These are phyloP conservation scores for Blechomonas ayalai DNA, from an alignment of 208 protist species.

Conservation along the genomic window DNA sequence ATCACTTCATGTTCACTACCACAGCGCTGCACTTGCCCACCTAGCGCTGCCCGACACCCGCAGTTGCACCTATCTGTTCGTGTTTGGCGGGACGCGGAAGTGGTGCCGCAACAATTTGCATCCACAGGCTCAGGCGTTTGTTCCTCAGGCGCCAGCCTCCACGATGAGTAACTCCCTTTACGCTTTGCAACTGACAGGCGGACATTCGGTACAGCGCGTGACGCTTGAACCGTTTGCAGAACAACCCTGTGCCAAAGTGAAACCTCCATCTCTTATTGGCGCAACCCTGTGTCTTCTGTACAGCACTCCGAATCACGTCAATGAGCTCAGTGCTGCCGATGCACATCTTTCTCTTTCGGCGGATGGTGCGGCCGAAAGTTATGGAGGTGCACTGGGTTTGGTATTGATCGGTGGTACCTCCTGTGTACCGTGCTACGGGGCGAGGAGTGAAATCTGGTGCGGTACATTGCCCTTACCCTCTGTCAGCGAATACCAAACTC, in stretches of 20 bases:
- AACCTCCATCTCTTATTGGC: conserved; percentile 37
- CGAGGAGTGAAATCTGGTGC: conserved; percentile 3
- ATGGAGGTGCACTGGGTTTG: conserved; percentile 7
- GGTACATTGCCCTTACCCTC: background rate
- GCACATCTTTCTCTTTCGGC: conserved; percentile 8
- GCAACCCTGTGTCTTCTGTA: conserved; percentile 15
- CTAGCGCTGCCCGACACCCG: conserved; percentile 8
- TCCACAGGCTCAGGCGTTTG: conserved; percentile 18
- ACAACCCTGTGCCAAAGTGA: conserved; percentile 32
- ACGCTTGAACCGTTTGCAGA: conserved; percentile 40
- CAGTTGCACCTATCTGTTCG: conserved; percentile 14
- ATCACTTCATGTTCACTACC: conserved; percentile 47
- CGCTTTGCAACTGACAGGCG: conserved; percentile 28
- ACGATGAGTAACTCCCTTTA: conserved; percentile 12
- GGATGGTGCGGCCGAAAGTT: conserved; percentile 7
- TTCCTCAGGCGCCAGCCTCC: conserved; percentile 18
- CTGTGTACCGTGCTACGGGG: background rate
- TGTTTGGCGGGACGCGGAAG: conserved; percentile 32
- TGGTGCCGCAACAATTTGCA: conserved; percentile 24
- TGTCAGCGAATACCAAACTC: background rate
- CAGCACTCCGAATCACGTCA: background rate
- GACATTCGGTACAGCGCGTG: conserved; percentile 20
- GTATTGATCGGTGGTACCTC: background rate
- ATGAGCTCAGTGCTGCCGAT: background rate
- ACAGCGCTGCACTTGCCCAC: conserved; percentile 19